These are phyloP conservation scores for Pochonia chlamydosporia DNA, from an alignment of 2,329 filamentous ascomycete genomes.

Conservation along the genomic window DNA sequence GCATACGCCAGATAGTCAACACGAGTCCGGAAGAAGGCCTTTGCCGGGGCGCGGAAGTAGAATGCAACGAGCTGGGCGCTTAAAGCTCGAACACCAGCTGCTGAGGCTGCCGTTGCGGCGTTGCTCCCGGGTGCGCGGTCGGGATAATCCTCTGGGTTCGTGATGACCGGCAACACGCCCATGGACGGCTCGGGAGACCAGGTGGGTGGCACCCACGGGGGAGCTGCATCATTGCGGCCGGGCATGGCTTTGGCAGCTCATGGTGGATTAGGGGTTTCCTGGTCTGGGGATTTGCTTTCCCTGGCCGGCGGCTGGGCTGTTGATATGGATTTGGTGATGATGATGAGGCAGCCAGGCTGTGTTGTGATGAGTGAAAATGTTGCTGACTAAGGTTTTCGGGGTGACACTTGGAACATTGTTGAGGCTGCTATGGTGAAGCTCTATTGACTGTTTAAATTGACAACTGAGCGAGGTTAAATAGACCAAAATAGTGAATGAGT, in stretches of 20 bases:
- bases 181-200: constrained; percentile 17
- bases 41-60: constrained; percentile 86
- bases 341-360: neutral
- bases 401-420: neutral
- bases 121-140: constrained; percentile 46
- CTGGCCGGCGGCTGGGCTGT: neutral
- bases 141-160: constrained; percentile 29
- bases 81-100: constrained; percentile 76
- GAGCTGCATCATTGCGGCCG: constrained; percentile 24
- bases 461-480: too few relatives aligned
- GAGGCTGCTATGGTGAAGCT: too few relatives aligned
- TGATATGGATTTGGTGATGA: neutral
- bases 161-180: constrained; percentile 39
- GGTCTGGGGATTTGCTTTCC: neutral
- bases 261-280: constrained; percentile 12
- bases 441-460: too few relatives aligned
- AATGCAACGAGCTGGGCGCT: constrained; percentile 81
- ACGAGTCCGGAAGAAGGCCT: constrained; percentile 84
- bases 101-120: constrained; percentile 68
- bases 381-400: neutral
- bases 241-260: constrained; percentile 28
- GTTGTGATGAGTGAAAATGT: neutral
- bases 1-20: constrained; percentile 73
- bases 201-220: constrained; percentile 18
- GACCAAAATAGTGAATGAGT: too few relatives aligned